Evolutionary conservation across 139 green algal genomes (phyloP).

Genomic region (Limnomonas spitsbergensis): DNA sequence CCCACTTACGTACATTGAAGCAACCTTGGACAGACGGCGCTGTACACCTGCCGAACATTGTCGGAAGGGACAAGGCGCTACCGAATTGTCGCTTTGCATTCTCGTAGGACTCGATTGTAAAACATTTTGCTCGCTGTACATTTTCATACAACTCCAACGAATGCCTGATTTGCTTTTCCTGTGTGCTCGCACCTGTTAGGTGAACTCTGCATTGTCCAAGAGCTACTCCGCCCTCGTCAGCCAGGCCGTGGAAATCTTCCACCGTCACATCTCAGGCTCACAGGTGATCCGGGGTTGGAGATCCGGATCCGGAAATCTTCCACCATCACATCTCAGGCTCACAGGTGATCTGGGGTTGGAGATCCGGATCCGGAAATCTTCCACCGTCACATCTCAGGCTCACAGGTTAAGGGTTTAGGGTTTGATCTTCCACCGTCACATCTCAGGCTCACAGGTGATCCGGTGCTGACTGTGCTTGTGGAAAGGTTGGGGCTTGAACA

Average conservation of each 20-base stretch:
- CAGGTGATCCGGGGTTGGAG: conserved; percentile 22
- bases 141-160: too few species aligned
- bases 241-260: conserved; percentile 2
- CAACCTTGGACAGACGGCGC: too few species aligned
- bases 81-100: too few species aligned
- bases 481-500: not conserved
- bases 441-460: conserved; percentile 20
- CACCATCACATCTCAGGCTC: conserved; percentile 13
- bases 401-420: conserved; percentile 13
- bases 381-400: conserved; percentile 12
- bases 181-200: too few species aligned
- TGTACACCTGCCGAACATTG: too few species aligned
- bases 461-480: not conserved
- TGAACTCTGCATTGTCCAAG: too few species aligned
- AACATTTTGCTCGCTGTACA: too few species aligned
- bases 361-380: not conserved
- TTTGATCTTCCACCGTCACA: conserved; percentile 22
- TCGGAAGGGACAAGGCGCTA: too few species aligned
- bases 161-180: too few species aligned
- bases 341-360: conserved; percentile 22
- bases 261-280: conserved; percentile 9
- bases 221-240: conserved; percentile 33
- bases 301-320: not conserved
- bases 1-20: too few species aligned
- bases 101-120: too few species aligned